Evolutionary conservation across 2,329 filamentous ascomycete genomes (phyloP), one percentile per base, ranked within the genome.

Genomic region (Nigrospora sphaerica): DNA sequence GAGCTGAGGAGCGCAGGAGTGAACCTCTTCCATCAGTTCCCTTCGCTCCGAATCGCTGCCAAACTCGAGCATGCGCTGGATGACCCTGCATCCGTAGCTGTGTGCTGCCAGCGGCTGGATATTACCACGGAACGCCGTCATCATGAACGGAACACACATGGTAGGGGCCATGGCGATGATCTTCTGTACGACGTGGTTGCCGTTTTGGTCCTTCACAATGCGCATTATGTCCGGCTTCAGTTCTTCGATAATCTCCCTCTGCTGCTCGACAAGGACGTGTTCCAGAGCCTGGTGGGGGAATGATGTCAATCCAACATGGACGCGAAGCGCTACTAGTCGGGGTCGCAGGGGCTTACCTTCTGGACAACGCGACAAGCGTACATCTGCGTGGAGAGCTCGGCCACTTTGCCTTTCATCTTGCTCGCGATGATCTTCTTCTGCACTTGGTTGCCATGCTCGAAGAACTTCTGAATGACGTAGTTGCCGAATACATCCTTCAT

Each of bases 401-500:
- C 71, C 12, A 97, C 82, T 59, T 91, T 87, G 7, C 86, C 86
- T 63, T 85, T 88, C 90, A 97, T 96, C 64, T 87, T 83, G 52
- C 83, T 81, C 1, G 89, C 90, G 37, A 98, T 68, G 3, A 86
- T 77, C 65, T 85, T 90, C 72, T 98, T 98, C 69, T 98, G 93
- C 0, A 84, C 78, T 65, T 95, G 91, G 55, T 89, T 95, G 35
- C 93, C 92, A 63, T 97, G 89, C 63, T 97, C 92, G 52, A 97
- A 96, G 62, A 97, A 84, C 64, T 96, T 97, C 61, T 98, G 93
- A 35, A 97, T 91, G 33, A 98, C 93, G 61, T 97, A 98, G 65
- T 98, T 98, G 45, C 93, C 93, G 61, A 96, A 98, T 0, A 97
- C 85, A 63, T 97, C 93, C 39, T 85, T 92, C 89, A 95, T 96